These are phyloP conservation scores for Phoenix roebelenii DNA, from an alignment of 176 grass and related monocot species.

Conservation along the genomic window DNA sequence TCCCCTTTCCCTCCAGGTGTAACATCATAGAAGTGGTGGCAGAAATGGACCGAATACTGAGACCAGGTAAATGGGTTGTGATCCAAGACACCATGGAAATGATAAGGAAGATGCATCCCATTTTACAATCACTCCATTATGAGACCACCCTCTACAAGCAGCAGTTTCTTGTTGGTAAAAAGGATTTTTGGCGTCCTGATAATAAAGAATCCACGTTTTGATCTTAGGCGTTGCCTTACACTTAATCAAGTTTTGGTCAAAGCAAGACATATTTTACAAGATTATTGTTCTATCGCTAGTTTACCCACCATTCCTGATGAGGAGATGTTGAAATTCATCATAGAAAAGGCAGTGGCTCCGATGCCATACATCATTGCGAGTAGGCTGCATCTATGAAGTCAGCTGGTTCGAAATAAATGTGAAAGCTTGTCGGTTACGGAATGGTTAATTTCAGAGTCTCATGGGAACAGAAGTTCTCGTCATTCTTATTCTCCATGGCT, in stretches of 20 bases:
- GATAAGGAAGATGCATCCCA: constrained; percentile 47
- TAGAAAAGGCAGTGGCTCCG: too few species aligned
- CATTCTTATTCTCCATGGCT: too few species aligned
- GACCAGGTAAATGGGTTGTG: constrained; percentile 74
- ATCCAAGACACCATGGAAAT: constrained; percentile 45
- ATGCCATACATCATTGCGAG: too few species aligned
- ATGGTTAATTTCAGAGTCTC: too few species aligned
- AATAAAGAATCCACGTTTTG: constrained; percentile 16
- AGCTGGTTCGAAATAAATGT: too few species aligned
- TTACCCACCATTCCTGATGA: too few species aligned
- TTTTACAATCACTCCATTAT: constrained; percentile 69
- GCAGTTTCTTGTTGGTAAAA: constrained; percentile 64
- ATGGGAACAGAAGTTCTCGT: too few species aligned
- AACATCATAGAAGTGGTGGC: constrained; percentile 49
- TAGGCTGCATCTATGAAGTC: too few species aligned
- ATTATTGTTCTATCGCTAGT: too few species aligned
- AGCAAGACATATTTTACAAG: not conserved
- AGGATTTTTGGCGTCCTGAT: constrained; percentile 63
- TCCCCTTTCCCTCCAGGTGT: constrained; percentile 36
- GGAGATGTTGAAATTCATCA: too few species aligned
- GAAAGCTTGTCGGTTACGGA: too few species aligned
- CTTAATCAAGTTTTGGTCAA: not conserved
- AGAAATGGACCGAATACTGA: constrained; percentile 85
- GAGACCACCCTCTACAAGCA: constrained; percentile 40
- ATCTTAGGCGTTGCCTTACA: not conserved